These are phyloP conservation scores for Chaetomium globosum DNA, from an alignment of 2,329 filamentous ascomycete genomes.

Conservation along the genomic window DNA sequence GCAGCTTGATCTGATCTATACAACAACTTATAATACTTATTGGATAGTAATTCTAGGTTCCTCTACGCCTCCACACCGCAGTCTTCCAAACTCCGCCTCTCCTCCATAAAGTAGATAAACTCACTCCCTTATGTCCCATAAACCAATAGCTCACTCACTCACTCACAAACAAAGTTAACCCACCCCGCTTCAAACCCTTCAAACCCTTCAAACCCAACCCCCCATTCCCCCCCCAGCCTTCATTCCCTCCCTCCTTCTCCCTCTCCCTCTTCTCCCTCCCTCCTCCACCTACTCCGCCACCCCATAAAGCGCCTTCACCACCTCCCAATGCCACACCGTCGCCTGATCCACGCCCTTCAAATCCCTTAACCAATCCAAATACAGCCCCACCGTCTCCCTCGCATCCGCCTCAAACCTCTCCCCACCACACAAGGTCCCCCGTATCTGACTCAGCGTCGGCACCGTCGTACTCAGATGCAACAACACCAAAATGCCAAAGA, in stretches of 20 bases:
- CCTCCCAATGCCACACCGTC: slow-evolving; percentile 59
- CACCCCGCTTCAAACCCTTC: too few species aligned
- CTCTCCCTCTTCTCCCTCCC: neutral
- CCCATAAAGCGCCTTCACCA: slow-evolving; percentile 52
- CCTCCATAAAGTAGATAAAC: too few species aligned
- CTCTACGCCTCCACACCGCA: too few species aligned
- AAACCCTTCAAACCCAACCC: neutral
- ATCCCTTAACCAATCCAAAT: slow-evolving; percentile 63
- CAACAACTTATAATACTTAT: too few species aligned
- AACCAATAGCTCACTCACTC: neutral
- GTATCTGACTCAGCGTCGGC: slow-evolving; percentile 53
- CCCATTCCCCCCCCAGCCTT: neutral
- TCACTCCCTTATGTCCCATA: too few species aligned
- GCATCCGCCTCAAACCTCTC: slow-evolving; percentile 54
- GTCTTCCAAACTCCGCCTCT: too few species aligned
- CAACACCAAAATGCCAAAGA: slow-evolving; percentile 61
- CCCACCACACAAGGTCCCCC: slow-evolving; percentile 53
- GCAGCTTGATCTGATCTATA: too few species aligned
- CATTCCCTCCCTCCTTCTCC: neutral
- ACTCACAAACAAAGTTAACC: too few species aligned
- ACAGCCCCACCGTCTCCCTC: slow-evolving; percentile 53
- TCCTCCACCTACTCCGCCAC: neutral
- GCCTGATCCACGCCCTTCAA: slow-evolving; percentile 57
- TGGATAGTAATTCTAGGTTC: too few species aligned
- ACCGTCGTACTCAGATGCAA: slow-evolving; percentile 58